Percentiles rank a stretch among this genome's conserved stretches.
Evolutionary conservation across 2,329 filamentous ascomycete species (phyloP).

Genomic region (Verticillium alfalfae): DNA sequence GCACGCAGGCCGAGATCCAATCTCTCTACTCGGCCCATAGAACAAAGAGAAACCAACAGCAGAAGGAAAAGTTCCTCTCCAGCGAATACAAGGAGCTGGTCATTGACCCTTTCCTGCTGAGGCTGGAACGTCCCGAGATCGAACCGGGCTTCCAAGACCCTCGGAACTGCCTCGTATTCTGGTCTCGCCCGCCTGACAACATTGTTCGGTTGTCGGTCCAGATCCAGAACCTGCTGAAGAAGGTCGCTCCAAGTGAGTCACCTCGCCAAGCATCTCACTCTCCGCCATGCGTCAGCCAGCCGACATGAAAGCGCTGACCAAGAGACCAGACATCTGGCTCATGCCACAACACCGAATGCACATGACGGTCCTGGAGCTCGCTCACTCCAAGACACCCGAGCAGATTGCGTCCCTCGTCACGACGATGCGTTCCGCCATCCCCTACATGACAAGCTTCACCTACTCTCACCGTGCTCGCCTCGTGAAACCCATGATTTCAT

Average conservation of each 20-base stretch:
- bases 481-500: slow-evolving; percentile 77
- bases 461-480: slow-evolving; percentile 65
- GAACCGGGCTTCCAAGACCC: slow-evolving; percentile 69
- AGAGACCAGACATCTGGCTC: slow-evolving; percentile 66
- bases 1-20: slow-evolving; percentile 61
- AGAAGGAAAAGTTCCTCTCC: slow-evolving; percentile 67
- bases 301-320: not conserved
- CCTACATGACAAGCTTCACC: slow-evolving; percentile 60
- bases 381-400: slow-evolving; percentile 67
- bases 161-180: slow-evolving; percentile 79
- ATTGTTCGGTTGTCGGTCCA: slow-evolving; percentile 61
- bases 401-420: slow-evolving; percentile 63
- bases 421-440: slow-evolving; percentile 49
- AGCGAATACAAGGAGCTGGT: slow-evolving; percentile 63
- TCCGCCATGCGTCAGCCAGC: not conserved
- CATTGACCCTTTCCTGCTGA: slow-evolving; percentile 70
- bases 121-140: slow-evolving; percentile 57
- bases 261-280: not conserved
- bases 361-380: slow-evolving; percentile 78
- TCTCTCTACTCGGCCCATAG: slow-evolving; percentile 69
- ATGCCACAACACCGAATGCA: slow-evolving; percentile 78
- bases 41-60: slow-evolving; percentile 67
- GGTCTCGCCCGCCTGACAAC: slow-evolving; percentile 74
- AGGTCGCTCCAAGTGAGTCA: slow-evolving; percentile 63
- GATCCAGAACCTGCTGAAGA: slow-evolving; percentile 62